Conservation (phyloP, 1,284 basidiomycete genomes). For the Hemileia vastatrix region DNA sequence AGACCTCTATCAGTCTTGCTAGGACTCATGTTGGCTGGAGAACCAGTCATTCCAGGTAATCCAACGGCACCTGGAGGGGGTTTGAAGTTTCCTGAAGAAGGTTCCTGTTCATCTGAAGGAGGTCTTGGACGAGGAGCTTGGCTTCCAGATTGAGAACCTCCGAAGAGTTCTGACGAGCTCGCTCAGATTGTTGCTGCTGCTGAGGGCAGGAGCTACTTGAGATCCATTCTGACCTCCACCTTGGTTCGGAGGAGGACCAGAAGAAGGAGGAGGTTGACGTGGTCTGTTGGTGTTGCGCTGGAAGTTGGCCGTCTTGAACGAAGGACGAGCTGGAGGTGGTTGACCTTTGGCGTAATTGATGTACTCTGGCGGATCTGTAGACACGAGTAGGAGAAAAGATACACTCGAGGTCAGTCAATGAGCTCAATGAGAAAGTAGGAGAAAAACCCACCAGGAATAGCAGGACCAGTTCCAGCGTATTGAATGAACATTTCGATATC, state of each 20-base stretch:
- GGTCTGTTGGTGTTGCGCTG: constrained; percentile 26
- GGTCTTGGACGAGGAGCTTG: neutral
- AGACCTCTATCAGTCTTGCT: neutral
- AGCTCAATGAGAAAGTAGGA: neutral
- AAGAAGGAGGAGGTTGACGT: constrained; percentile 21
- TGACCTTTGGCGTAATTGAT: constrained; percentile 17
- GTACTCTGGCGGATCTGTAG: constrained; percentile 7
- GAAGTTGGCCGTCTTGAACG: constrained; percentile 25
- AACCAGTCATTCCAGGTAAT: constrained; percentile 25
- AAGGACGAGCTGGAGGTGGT: neutral
- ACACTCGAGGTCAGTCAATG: neutral
- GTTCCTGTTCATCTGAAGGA: neutral
- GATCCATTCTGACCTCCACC: neutral
- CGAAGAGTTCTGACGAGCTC: neutral
- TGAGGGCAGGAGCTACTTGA: constrained; percentile 3
- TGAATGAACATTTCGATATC: constrained; percentile 33
- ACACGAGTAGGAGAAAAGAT: neutral
- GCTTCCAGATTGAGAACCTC: neutral
- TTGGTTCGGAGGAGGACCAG: neutral
- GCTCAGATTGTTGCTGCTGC: neutral
- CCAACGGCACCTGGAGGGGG: constrained; percentile 25
- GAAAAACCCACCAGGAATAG: constrained; percentile 29
- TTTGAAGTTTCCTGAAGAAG: neutral
- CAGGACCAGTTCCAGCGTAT: constrained; percentile 54
- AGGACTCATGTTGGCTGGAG: neutral